Evolutionary conservation across 1,284 basidiomycete species (phyloP).

Genomic region (Lentinus polychrous): DNA sequence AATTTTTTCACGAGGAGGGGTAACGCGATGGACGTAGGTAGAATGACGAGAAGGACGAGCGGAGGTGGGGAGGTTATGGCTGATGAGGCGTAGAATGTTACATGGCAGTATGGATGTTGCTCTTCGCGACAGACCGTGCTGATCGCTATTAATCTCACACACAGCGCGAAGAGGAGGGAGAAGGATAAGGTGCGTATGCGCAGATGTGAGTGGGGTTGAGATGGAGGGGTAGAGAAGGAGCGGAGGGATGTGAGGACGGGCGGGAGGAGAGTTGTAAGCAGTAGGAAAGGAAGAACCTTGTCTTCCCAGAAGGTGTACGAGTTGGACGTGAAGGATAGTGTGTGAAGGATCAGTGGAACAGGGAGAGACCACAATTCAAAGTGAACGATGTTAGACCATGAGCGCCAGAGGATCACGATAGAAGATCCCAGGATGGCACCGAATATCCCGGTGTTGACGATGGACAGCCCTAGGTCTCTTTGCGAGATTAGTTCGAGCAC

Average conservation of each 20-base stretch:
- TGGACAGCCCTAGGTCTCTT: slow-evolving; percentile 34
- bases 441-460: slow-evolving; percentile 41
- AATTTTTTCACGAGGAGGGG: slow-evolving; percentile 48
- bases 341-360: slow-evolving; percentile 58
- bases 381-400: slow-evolving; percentile 19
- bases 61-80: slow-evolving; percentile 58
- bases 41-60: slow-evolving; percentile 45
- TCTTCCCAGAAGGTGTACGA: slow-evolving; percentile 98
- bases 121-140: slow-evolving; percentile 93
- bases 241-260: slow-evolving; percentile 52
- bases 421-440: slow-evolving; percentile 32
- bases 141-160: slow-evolving; percentile 65
- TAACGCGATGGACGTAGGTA: slow-evolving; percentile 50
- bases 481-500: slow-evolving; percentile 13
- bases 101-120: slow-evolving; percentile 81
- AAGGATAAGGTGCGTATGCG: slow-evolving; percentile 75
- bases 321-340: slow-evolving; percentile 79
- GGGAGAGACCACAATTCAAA: slow-evolving; percentile 29
- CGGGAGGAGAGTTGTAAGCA: slow-evolving; percentile 57
- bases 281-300: slow-evolving; percentile 68
- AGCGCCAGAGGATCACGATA: slow-evolving; percentile 30
- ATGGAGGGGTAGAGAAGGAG: too few relatives aligned
- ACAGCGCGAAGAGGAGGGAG: slow-evolving; percentile 58
- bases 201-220: slow-evolving; percentile 59
- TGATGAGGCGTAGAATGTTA: slow-evolving; percentile 80